Evolutionary conservation across 2,329 filamentous ascomycete species (phyloP).

Genomic region (Lasiodiplodia gonubiensis): DNA sequence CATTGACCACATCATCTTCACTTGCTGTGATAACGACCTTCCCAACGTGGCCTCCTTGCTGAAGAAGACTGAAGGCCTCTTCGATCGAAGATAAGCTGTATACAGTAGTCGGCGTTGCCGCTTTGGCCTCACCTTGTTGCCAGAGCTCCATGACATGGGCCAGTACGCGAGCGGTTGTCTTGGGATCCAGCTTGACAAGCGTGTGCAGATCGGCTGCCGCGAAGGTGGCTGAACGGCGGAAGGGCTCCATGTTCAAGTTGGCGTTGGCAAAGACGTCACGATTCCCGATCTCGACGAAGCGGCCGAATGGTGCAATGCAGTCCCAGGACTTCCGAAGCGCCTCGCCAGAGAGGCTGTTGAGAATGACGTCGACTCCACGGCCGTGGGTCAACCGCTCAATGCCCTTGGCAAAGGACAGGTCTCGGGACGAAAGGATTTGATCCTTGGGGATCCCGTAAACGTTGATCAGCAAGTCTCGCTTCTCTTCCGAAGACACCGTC

Average conservation of each 20-base stretch:
- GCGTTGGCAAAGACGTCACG: constrained; percentile 27
- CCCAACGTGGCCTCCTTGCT: constrained; percentile 42
- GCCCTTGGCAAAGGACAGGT: constrained; percentile 30
- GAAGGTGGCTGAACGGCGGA: constrained; percentile 26
- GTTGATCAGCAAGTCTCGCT: constrained; percentile 11
- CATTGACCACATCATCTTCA: constrained; percentile 23
- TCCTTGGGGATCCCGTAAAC: constrained; percentile 6
- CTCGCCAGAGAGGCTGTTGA: constrained; percentile 37
- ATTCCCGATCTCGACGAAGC: constrained; percentile 43
- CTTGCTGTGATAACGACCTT: constrained; percentile 33
- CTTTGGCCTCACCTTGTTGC: constrained; percentile 35
- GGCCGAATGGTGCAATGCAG: constrained; percentile 38
- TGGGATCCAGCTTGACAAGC: not conserved
- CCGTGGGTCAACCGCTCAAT: constrained; percentile 36
- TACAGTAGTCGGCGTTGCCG: constrained; percentile 34
- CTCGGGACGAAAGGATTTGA: constrained; percentile 15
- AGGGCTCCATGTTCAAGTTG: constrained; percentile 34
- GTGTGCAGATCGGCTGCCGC: constrained; percentile 3
- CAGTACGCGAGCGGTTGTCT: constrained; percentile 23
- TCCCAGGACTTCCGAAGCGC: constrained; percentile 34
- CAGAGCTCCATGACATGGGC: constrained; percentile 19
- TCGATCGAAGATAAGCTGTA: constrained; percentile 32
- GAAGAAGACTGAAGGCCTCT: constrained; percentile 44
- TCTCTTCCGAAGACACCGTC: constrained; percentile 17
- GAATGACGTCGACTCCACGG: constrained; percentile 39